Base-by-base conservation (phyloP, 495 filamentous ascomycete genomes). In the Penicillium malachiteum region DNA sequence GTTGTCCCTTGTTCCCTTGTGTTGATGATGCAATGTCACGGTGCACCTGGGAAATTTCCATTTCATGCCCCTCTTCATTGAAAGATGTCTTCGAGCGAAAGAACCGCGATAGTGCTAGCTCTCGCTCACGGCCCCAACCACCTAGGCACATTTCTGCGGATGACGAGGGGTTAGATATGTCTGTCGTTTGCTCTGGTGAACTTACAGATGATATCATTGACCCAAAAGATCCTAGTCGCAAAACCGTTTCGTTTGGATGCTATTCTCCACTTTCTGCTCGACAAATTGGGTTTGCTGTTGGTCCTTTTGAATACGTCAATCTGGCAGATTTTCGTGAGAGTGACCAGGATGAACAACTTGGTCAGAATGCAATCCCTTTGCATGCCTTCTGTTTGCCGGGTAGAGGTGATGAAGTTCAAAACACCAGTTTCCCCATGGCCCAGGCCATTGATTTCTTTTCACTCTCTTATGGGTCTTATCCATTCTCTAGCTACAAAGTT, bases 221-320 rank as follows among this genome's bases (percentile, higher is more conserved):
- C 60, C 81, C 85, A 18, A 78, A 79, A 32, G 88, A 97, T 57
- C 70, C 86, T 34, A 85, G 78, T 17, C 90, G 88, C 64, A 96
- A 94, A 66, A 90, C 85, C 7, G 87, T 92, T 55, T 88, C 87
- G 0, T 99, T 97, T 63, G 81, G 82, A 30, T 84, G 84, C 52
- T 73, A 79, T 35, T 83, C 83, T 35, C 81, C 88, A 26, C 81
- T 94, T 3, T 84, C 91, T 4, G 84, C 92, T 5, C 87, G 90
- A 50, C 91, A 97, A 64, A 84, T 99, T 60, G 90, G 91, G 3
- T 93, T 99, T 68, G 89, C 88, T 10, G 81, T 97, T 30, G 94
- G 95, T 0, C 94, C 95, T 12, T 99, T 99, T 66, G 91, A 97
- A 66, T 86, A 91, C 62, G 83, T 96, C 46, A 91, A 97, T 64